Evolutionary conservation across 2,329 filamentous ascomycete genomes (phyloP), one percentile per base, ranked within the genome.

Genomic region (Fusarium brachygibbosum): DNA sequence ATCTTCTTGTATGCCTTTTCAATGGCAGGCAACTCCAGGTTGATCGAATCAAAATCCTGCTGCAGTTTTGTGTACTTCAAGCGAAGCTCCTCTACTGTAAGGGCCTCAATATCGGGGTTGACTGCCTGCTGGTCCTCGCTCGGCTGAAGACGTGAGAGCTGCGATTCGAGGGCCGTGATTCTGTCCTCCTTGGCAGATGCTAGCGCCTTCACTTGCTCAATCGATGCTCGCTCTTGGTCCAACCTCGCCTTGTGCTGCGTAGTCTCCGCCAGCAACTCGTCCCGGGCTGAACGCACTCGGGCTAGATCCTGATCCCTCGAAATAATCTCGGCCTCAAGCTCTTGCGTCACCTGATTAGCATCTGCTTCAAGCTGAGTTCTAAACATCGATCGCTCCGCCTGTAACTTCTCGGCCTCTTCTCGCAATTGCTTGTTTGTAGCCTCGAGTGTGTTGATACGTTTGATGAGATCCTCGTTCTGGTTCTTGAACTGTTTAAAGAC

Each of bases 381-480:
- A 78, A 94, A 97, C 13, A 90, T 85, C 6, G 93, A 94, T 57
- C 96, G 86, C 78, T 99, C 96, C 2, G 93, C 89, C 74, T 95
- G 93, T 51, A 94, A 83, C 77, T 92, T 97, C 74, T 95, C 91
- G 8, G 92, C 91, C 75, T 97, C 94, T 77, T 97, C 92, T 35
- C 91, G 89, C 31, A 98, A 80, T 70, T 94, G 90, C 63, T 91
- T 90, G 78, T 98, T 98, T 14, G 90, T 92, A 5, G 93, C 93
- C 79, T 98, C 95, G 16, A 98, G 82, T 73, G 95, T 90, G 78
- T 99, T 99, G 75, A 97, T 90, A 37, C 93, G 90, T 78, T 93
- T 95, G 72, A 98, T 93, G 11, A 97, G 88, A 73, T 98, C 95
- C 75, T 98, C 96, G 74, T 97, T 93, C 74, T 98, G 93, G 25